Conservation (phyloP, 1,284 basidiomycete species). For the Lignosus rhinocerotis region DNA sequence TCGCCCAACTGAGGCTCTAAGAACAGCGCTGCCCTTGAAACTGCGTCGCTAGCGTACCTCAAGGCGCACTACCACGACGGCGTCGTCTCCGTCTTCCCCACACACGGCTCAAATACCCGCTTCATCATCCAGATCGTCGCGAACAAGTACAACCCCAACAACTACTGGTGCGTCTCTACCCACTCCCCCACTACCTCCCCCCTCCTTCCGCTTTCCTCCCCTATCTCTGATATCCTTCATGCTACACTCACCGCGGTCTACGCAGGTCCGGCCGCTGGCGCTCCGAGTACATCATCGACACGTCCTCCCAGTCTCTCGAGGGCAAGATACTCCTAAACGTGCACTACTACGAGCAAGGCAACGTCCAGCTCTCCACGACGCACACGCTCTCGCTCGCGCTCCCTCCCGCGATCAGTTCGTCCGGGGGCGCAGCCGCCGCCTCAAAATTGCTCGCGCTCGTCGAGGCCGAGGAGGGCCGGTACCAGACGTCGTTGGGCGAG, state of each 20-base stretch:
- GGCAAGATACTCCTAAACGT: constrained; percentile 81
- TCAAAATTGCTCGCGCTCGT: constrained; percentile 81
- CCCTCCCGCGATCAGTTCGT: constrained; percentile 54
- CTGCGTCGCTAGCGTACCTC: constrained; percentile 69
- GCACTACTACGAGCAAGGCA: constrained; percentile 96
- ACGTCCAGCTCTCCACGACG: constrained; percentile 85
- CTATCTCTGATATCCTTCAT: constrained; percentile 1
- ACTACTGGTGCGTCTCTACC: constrained; percentile 73
- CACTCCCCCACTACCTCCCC: background rate
- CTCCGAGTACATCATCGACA: constrained; percentile 70
- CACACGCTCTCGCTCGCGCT: constrained; percentile 68
- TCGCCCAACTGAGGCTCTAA: background rate
- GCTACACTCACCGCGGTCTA: background rate
- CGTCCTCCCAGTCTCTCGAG: constrained; percentile 52
- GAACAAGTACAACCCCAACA: constrained; percentile 90
- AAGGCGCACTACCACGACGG: constrained; percentile 79
- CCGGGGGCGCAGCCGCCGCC: constrained; percentile 54
- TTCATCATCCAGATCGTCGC: constrained; percentile 85
- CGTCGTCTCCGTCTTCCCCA: constrained; percentile 69
- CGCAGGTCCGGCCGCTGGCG: constrained; percentile 91
- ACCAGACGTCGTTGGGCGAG: constrained; percentile 77
- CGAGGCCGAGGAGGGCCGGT: constrained; percentile 73
- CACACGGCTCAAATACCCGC: constrained; percentile 40
- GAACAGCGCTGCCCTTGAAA: constrained; percentile 67
- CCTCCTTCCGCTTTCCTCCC: background rate